phyloP scores from a whole-genome alignment of 2,329 filamentous ascomycete genomes.

The Phoma herbarum region DNA sequence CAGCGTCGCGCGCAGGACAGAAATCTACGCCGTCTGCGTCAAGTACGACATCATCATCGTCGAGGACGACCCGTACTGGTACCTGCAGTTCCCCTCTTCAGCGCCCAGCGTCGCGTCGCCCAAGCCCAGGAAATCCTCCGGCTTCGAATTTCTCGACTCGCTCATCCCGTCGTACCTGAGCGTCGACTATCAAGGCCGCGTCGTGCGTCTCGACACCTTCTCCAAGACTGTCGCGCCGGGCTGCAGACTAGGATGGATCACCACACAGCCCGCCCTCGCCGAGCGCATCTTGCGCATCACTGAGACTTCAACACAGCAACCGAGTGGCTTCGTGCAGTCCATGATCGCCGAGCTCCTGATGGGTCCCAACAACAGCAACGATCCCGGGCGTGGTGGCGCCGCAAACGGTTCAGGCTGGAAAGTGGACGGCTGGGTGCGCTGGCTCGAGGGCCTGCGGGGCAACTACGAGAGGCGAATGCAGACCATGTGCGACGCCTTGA shows the following conservation, averaged over 20 bases:
- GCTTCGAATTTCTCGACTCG: conserved; percentile 82
- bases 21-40: conserved; percentile 82
- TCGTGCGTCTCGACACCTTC: conserved; percentile 90
- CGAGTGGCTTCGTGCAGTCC: conserved; percentile 87
- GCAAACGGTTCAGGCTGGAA: conserved; percentile 73
- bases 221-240: conserved; percentile 93
- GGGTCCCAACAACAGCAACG: conserved; percentile 68
- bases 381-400: conserved; percentile 57
- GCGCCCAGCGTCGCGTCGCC: conserved; percentile 49
- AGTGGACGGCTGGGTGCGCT: conserved; percentile 86
- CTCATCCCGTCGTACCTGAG: conserved; percentile 83
- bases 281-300: conserved; percentile 78
- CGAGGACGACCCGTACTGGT: conserved; percentile 97
- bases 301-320: conserved; percentile 81
- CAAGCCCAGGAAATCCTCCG: conserved; percentile 63
- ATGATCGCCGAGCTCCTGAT: conserved; percentile 81
- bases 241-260: conserved; percentile 90
- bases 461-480: conserved; percentile 87
- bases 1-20: conserved; percentile 74
- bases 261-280: conserved; percentile 78
- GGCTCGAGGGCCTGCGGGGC: conserved; percentile 84
- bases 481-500: conserved; percentile 77
- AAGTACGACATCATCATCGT: conserved; percentile 89
- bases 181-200: conserved; percentile 84
- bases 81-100: conserved; percentile 85